Conservation (phyloP, 352 stramenopile species). For the Phytophthora melonis region DNA sequence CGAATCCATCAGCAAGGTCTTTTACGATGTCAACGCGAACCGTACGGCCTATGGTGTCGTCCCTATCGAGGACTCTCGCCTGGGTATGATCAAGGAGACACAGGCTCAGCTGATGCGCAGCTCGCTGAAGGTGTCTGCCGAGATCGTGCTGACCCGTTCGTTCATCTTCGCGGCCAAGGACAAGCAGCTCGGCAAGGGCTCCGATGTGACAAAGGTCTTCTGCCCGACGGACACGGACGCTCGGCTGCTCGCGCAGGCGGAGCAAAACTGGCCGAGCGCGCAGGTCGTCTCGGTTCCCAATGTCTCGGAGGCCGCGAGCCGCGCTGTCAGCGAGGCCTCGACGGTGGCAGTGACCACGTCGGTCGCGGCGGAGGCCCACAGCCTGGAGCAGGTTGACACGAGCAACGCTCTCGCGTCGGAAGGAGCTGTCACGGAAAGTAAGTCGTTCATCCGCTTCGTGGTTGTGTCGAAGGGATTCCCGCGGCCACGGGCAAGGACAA, state of each 20-base stretch:
- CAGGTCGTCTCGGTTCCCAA: constrained; percentile 72
- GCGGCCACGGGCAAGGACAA: constrained; percentile 83
- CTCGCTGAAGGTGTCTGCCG: constrained; percentile 81
- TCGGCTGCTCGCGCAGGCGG: constrained; percentile 62
- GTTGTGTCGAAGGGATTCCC: constrained; percentile 75
- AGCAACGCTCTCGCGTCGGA: constrained; percentile 59
- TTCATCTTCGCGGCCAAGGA: constrained; percentile 78
- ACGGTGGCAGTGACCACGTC: constrained; percentile 69
- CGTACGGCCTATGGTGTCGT: constrained; percentile 88
- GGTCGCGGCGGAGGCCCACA: constrained; percentile 48
- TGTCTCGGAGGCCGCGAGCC: constrained; percentile 67
- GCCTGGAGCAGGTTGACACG: constrained; percentile 62
- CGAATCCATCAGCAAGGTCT: constrained; percentile 80
- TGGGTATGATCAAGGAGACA: constrained; percentile 90
- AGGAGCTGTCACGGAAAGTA: constrained; percentile 39
- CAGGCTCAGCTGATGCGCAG: constrained; percentile 76
- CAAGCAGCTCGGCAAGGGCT: constrained; percentile 48
- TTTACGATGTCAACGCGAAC: constrained; percentile 82
- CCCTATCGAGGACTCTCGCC: constrained; percentile 85
- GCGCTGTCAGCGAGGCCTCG: constrained; percentile 44
- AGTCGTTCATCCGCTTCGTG: constrained; percentile 78
- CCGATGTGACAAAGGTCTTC: constrained; percentile 71
- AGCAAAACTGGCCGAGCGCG: constrained; percentile 78
- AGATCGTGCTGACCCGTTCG: constrained; percentile 74
- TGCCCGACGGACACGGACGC: constrained; percentile 65